These are phyloP conservation scores for Trichoderma sp. DNA, from an alignment of 2,329 filamentous ascomycete genomes.

Conservation along the genomic window DNA sequence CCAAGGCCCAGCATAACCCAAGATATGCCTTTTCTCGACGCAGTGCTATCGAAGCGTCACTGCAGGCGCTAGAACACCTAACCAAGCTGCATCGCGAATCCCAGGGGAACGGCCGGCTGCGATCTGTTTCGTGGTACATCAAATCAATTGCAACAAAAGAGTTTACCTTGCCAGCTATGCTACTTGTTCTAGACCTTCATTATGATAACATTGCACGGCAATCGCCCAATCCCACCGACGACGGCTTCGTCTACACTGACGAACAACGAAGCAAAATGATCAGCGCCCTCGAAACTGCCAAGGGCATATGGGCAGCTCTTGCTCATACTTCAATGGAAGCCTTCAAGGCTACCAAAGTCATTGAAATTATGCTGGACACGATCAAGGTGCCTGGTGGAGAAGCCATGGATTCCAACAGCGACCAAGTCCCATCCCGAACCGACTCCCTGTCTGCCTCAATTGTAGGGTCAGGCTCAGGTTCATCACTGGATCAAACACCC, in stretches of 20 bases:
- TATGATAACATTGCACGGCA: constrained; percentile 55
- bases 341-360: constrained; percentile 75
- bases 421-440: constrained; percentile 20
- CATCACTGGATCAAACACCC: constrained; percentile 39
- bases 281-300: constrained; percentile 65
- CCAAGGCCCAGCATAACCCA: constrained; percentile 72
- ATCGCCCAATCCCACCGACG: constrained; percentile 40
- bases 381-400: constrained; percentile 44
- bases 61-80: constrained; percentile 78
- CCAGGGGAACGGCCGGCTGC: constrained; percentile 66
- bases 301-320: constrained; percentile 75
- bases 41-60: constrained; percentile 79
- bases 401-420: neutral
- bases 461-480: constrained; percentile 41
- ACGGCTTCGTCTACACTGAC: constrained; percentile 54
- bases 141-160: constrained; percentile 78
- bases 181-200: constrained; percentile 79
- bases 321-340: constrained; percentile 82
- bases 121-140: constrained; percentile 74
- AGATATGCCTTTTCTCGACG: constrained; percentile 81
- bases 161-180: constrained; percentile 81
- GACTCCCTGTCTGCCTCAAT: constrained; percentile 31
- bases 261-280: constrained; percentile 73
- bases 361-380: constrained; percentile 83
- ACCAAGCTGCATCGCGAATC: constrained; percentile 72